phyloP scores from a whole-genome alignment of 305 asterid genomes.

The Fraxinus sp. region DNA sequence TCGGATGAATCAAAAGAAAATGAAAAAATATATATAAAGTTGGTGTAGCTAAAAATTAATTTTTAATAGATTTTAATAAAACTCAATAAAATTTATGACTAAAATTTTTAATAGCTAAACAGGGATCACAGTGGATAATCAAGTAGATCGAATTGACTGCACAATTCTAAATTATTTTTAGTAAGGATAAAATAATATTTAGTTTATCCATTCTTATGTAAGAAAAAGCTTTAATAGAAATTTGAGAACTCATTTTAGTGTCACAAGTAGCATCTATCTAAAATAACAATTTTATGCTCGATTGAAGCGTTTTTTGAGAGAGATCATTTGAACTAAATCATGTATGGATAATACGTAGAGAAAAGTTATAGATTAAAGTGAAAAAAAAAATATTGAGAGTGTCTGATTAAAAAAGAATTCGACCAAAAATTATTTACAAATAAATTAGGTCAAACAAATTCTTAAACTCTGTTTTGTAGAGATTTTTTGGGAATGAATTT shows the following conservation, averaged over 20 bases:
- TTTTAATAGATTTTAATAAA: no score
- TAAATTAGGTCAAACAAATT: no score
- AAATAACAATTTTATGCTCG: not conserved
- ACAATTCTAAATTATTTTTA: no score
- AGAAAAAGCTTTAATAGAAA: not conserved
- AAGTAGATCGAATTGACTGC: not conserved
- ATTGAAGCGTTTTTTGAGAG: no score
- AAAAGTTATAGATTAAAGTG: no score
- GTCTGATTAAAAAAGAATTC: no score
- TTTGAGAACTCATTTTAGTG: not conserved
- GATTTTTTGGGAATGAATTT: no score
- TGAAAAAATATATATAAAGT: not conserved
- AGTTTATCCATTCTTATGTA: not conserved
- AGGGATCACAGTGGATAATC: not conserved
- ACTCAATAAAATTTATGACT: not conserved
- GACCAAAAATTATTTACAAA: no score
- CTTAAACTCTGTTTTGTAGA: no score
- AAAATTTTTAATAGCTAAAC: no score
- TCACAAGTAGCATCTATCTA: not conserved
- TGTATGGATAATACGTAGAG: no score
- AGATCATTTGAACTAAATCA: not conserved
- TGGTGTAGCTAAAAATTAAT: not conserved
- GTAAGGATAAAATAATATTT: not conserved
- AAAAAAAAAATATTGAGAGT: no score
- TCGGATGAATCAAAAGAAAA: not conserved